These are phyloP conservation scores for Petrea volubilis DNA, from an alignment of 257 asterid species.

Conservation along the genomic window DNA sequence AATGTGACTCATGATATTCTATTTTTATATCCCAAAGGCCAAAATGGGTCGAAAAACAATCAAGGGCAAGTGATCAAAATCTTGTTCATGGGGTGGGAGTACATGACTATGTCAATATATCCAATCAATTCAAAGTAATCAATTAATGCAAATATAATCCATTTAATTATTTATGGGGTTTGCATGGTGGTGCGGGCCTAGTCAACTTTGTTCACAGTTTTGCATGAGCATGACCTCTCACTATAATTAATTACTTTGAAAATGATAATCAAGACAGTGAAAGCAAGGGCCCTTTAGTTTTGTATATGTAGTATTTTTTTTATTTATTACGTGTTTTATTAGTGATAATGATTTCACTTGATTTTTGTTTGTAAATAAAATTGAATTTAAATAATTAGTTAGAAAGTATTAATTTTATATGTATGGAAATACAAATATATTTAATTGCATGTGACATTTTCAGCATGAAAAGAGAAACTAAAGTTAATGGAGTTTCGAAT, in stretches of 20 bases:
- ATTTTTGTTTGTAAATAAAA: no score
- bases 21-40: neutral
- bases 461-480: no score
- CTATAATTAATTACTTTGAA: slow-evolving; percentile 9
- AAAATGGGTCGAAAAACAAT: neutral
- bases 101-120: neutral
- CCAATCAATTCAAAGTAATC: neutral
- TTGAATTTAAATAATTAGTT: no score
- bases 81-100: neutral
- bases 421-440: no score
- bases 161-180: neutral
- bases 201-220: slow-evolving; percentile 22
- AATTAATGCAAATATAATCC: neutral
- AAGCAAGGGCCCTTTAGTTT: no score
- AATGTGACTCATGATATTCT: neutral
- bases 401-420: no score
- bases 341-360: no score
- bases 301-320: no score
- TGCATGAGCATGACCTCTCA: slow-evolving; percentile 16
- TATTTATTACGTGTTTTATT: no score
- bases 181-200: slow-evolving; percentile 29
- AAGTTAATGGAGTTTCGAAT: no score
- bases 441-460: no score
- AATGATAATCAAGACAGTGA: neutral
- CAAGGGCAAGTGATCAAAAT: neutral